Base-by-base conservation (phyloP, 768 basidiomycete species). In the Vararia minispora region DNA sequence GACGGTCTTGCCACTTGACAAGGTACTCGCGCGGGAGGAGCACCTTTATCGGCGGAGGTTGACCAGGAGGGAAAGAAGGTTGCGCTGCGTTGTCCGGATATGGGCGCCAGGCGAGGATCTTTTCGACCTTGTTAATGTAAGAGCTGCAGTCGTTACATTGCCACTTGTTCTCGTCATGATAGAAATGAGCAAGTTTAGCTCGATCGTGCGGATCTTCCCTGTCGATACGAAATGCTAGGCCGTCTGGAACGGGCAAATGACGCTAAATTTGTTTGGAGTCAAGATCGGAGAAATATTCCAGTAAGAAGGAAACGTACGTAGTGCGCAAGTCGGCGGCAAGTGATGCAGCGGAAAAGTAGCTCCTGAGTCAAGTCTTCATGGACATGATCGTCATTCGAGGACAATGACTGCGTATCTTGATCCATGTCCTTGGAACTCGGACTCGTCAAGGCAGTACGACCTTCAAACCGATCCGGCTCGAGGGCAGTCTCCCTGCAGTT, bases 51-150 rank as follows among this genome's bases (percentile, higher is more conserved):
- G 74, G 59, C 0, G 71, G 63, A 2, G 59, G 49, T 37, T 69
- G 60, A 33, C 62, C 64, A 6, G 47, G 35, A 6, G 60, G 51
- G 21, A 49, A 58, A 18, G 60, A 42, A 2, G 73, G 63, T 51
- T 87, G 81, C 6, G 66, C 56, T 13, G 75, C 81, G 43, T 69
- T 67, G 1, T 69, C 58, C 18, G 88, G 86, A 51, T 75, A 82
- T 4, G 87, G 82, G 21, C 90, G 70, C 92, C 92, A 95, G 2
- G 90, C 92, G 28, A 95, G 65, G 46, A 97, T 86, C 58, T 82
- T 82, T 55, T 92, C 88, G 10, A 89, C 58, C 7, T 61, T 55
- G 53, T 79, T 81, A 11, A 63, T 64, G 53, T 69, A 92, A 10
- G 80, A 86, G 16, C 64, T 55, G 52, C 91, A 94, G 49, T 91